Evolutionary conservation across 31 red algal genomes (phyloP).

Genomic region (Porphyra umbilicalis): DNA sequence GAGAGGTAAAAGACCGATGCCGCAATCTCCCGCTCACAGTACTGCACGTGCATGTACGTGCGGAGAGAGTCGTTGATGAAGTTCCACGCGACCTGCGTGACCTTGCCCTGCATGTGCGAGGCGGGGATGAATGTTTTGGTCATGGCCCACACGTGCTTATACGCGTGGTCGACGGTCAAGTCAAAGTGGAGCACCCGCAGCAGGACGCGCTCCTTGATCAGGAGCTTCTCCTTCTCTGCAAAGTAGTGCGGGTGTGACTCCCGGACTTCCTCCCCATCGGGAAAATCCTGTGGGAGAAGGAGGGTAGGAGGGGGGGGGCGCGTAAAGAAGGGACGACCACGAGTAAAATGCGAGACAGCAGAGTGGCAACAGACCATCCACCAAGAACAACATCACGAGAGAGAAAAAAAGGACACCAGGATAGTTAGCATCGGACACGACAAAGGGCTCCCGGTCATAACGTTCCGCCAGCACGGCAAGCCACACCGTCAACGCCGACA

Average conservation of each 20-base stretch:
- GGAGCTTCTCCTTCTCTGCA: slow-evolving; percentile 86
- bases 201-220: slow-evolving; percentile 82
- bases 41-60: slow-evolving; percentile 58
- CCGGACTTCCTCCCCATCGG: slow-evolving; percentile 73
- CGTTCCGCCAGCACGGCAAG: too few relatives aligned
- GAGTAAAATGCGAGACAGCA: neutral
- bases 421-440: neutral
- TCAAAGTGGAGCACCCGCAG: slow-evolving; percentile 88
- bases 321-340: too few relatives aligned
- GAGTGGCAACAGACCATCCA: too few relatives aligned
- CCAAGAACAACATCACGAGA: too few relatives aligned
- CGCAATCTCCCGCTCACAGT: slow-evolving; percentile 54
- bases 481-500: neutral
- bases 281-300: slow-evolving; percentile 37
- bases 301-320: too few relatives aligned
- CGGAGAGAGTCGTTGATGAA: slow-evolving; percentile 72
- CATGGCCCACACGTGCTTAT: slow-evolving; percentile 66
- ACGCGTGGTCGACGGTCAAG: slow-evolving; percentile 79
- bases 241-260: slow-evolving; percentile 75
- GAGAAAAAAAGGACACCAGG: neutral
- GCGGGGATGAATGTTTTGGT: slow-evolving; percentile 18
- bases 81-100: slow-evolving; percentile 73
- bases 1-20: slow-evolving; percentile 56
- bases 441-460: too few relatives aligned
- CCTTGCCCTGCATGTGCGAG: slow-evolving; percentile 28